A percentile compares a stretch with the other conserved stretches of the same genome.
Evolutionary conservation across 345 rosid genomes (phyloP).

Genomic region (Gossypium anomalum): DNA sequence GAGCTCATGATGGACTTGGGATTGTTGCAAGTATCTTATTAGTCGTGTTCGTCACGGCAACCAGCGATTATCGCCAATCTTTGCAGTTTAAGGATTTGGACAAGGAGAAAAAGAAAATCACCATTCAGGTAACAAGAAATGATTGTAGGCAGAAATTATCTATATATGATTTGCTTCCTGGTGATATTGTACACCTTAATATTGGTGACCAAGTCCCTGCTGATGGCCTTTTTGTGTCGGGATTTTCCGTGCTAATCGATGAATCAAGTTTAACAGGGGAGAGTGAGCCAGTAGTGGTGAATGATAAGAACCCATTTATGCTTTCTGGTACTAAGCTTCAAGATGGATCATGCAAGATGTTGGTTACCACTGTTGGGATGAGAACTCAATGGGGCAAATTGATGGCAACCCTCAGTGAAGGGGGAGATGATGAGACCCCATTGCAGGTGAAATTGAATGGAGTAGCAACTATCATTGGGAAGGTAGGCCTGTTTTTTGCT

Average conservation of each 20-base stretch:
- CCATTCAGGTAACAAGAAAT: conserved; percentile 71
- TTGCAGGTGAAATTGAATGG: conserved; percentile 91
- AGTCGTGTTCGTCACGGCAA: conserved; percentile 88
- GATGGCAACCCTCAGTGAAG: conserved; percentile 89
- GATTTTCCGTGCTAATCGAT: conserved; percentile 78
- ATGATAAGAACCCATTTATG: conserved; percentile 62
- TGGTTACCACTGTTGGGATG: conserved; percentile 91
- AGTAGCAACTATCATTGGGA: conserved; percentile 94
- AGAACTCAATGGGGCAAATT: conserved; percentile 96
- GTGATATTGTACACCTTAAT: conserved; percentile 83
- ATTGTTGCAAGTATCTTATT: conserved; percentile 82
- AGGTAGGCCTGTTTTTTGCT: conserved; percentile 78
- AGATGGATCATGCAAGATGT: conserved; percentile 94
- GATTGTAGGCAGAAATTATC: conserved; percentile 85
- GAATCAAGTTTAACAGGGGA: conserved; percentile 93
- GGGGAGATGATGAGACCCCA: conserved; percentile 96
- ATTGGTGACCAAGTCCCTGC: conserved; percentile 96
- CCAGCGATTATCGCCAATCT: conserved; percentile 87
- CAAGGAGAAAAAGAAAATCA: conserved; percentile 86
- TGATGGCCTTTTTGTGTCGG: conserved; percentile 82
- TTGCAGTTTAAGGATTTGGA: conserved; percentile 84
- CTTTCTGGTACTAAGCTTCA: conserved; percentile 90
- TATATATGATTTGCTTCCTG: conserved; percentile 77
- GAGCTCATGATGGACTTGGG: conserved; percentile 91
- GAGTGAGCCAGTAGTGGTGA: conserved; percentile 75